Evolutionary conservation across 768 basidiomycete genomes (phyloP).

Genomic region (Trametes cubensis): DNA sequence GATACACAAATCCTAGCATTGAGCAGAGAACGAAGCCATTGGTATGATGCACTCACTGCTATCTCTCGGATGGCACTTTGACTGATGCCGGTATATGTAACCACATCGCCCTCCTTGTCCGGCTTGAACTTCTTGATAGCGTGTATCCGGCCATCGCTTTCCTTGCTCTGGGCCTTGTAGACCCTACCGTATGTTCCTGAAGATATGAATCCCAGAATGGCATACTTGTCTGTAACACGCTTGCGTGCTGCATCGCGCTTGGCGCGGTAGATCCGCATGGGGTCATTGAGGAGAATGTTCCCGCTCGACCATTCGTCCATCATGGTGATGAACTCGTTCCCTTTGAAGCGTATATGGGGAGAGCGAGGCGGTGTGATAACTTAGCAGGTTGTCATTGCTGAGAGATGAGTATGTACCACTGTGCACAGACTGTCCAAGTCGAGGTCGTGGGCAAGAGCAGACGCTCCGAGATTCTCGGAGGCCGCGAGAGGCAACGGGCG

Average conservation of each 20-base stretch:
- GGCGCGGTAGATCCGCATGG: conserved; percentile 84
- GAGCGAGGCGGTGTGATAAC: too few species aligned
- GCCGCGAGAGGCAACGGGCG: too few species aligned
- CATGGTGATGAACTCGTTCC: too few species aligned
- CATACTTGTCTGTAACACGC: conserved; percentile 79
- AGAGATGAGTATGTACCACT: too few species aligned
- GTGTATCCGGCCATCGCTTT: conserved; percentile 70
- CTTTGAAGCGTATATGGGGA: too few species aligned
- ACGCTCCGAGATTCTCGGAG: too few species aligned
- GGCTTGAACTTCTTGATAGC: conserved; percentile 99
- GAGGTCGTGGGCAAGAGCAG: too few species aligned
- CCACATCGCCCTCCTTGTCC: conserved; percentile 96
- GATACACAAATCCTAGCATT: conserved; percentile 21
- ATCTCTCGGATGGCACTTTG: conserved; percentile 98
- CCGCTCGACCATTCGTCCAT: conserved; percentile 36
- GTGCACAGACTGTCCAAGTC: too few species aligned
- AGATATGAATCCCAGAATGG: conserved; percentile 95
- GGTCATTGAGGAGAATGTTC: conserved; percentile 55
- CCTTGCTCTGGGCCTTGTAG: conserved; percentile 89
- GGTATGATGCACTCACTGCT: conserved; percentile 61
- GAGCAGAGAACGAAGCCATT: not conserved
- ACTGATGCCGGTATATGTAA: conserved; percentile 96
- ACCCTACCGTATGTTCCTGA: conserved; percentile 99
- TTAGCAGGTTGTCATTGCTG: too few species aligned
- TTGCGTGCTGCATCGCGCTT: conserved; percentile 72